These are phyloP conservation scores for Chrysanthemum makinoi DNA, from an alignment of 129 eudicot genomes.

Conservation along the genomic window DNA sequence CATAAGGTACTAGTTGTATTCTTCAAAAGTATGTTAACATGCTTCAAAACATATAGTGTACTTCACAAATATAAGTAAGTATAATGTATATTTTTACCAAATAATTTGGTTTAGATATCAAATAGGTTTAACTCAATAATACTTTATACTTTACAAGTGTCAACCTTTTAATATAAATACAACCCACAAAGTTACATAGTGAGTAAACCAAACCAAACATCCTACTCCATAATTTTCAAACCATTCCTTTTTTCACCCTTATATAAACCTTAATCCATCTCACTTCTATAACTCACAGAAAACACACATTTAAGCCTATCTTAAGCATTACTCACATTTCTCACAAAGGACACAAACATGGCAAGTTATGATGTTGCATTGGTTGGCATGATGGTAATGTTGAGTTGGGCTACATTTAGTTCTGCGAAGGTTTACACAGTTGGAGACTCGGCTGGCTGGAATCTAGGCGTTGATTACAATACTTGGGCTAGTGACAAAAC, in stretches of 20 bases:
- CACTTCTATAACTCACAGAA: background rate
- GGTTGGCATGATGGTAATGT: conserved; percentile 16
- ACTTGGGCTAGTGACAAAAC: conserved; percentile 61
- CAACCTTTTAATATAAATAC: background rate
- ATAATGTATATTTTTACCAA: too few relatives aligned
- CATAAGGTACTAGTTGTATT: background rate
- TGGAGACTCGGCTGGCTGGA: conserved; percentile 68
- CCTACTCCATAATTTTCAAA: conserved; percentile 20
- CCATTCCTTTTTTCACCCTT: conserved; percentile 9
- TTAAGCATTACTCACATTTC: conserved; percentile 7
- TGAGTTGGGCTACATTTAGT: conserved; percentile 14
- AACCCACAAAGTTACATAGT: conserved; percentile 17
- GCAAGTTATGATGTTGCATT: conserved; percentile 12
- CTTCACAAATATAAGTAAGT: too few relatives aligned
- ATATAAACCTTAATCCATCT: conserved; percentile 20
- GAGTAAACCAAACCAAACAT: conserved; percentile 30
- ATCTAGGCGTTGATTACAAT: conserved; percentile 45
- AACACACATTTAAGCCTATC: conserved; percentile 12
- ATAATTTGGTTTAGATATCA: too few relatives aligned
- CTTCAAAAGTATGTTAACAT: background rate
- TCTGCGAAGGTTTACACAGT: conserved; percentile 55
- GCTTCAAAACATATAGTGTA: background rate
- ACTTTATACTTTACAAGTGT: conserved; percentile 16
- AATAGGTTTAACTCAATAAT: background rate
- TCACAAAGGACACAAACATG: conserved; percentile 27